Base-by-base conservation (phyloP, 1,139 yeast genomes). In the Ogataea hybrid region DNA sequence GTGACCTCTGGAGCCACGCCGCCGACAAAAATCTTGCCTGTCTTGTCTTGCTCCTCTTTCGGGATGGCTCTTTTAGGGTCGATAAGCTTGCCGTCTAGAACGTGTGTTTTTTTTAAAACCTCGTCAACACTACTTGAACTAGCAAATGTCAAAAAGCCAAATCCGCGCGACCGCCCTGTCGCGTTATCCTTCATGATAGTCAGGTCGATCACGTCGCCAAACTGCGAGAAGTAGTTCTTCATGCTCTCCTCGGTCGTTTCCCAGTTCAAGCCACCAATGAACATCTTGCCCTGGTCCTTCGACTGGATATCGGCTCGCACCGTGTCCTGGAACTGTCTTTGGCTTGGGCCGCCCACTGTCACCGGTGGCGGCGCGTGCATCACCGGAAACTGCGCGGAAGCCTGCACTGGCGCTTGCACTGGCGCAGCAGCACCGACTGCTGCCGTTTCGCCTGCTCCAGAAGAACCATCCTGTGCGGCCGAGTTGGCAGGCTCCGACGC, bases 21-120 rank as follows among this genome's bases (percentile, higher is more conserved):
- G 52, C 99, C 99, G 36, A 92, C 97, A 62, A 92, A 92, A 53
- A 92, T 92, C 69, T 92, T 92, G 57, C 97, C 97, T 10, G 96
- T 90, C 63, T 87, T 87, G 62, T 90, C 97, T 66, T 92, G 98
- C 63, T 92, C 98, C 62, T 92, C 98, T 64, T 92, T 84, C 32
- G 98, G 97, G 58, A 92, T 92, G 17, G 99, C 97, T 58, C 98
- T 78, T 65, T 92, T 92, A 32, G 99, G 98, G 61, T 92, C 99
- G 62, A 92, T 94, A 49, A 94, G 85, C 64, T 94, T 94, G 50
- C 98, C 98, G 60, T 92, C 99, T 47, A 92, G 71, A 39, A 87
- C 79, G 64, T 92, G 99, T 59, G 87, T 95, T 48, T 86, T 83
- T 51, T 81, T 81, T 54, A 92, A 79, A 37, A 92, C 98, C 51